Base-by-base conservation (phyloP, 2,329 filamentous ascomycete genomes). In the Ascochyta pisi region DNA sequence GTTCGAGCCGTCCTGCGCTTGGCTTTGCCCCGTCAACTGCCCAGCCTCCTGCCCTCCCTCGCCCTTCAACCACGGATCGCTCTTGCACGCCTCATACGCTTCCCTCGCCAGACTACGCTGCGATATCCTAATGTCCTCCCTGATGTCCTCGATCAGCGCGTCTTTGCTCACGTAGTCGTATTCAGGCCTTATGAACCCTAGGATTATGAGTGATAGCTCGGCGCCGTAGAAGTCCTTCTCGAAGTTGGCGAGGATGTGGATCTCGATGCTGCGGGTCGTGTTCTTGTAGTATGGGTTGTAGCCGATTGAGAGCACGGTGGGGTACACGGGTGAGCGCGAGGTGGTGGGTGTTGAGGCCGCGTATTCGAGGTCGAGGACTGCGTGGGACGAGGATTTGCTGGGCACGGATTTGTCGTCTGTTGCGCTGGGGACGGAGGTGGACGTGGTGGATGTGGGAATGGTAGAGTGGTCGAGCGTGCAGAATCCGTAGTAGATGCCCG, bases 261-360 rank as follows among this genome's bases (percentile, higher is more conserved):
- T 92, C 82, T 96, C 92, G 71, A 95, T 92, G 60, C 86, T 91
- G 60, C 91, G 88, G 42, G 91, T 86, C 4, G 84, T 88, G 82
- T 99, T 98, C 75, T 93, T 92, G 84, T 96, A 99, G 79, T 93
- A 98, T 0, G 95, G 95, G 77, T 98, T 99, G 84, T 93, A 98
- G 40, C 95, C 95, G 35, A 75, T 72, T 16, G 56, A 63, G 1
- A 75, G 65, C 1, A 75, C 72, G 9, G 72, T 74, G 1, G 70
- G 70, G 61, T 73, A 75, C 0, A 65, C 46, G 4, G 43, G 24
- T 15, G 43, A 43, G 35, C 37, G 47, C 7, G 46, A 22, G 19
- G 47, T 22, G 15, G 50, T 52, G 1, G 68, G 58, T 0, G 58
- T 62, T n/a, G 68, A 54, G 34, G 60, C 45, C 0, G 63, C 29